A percentile compares a stretch with the other conserved stretches of the same genome.
phyloP scores from a whole-genome alignment of 805 yeast species.

The Isabelozyma pseudorhagii region DNA sequence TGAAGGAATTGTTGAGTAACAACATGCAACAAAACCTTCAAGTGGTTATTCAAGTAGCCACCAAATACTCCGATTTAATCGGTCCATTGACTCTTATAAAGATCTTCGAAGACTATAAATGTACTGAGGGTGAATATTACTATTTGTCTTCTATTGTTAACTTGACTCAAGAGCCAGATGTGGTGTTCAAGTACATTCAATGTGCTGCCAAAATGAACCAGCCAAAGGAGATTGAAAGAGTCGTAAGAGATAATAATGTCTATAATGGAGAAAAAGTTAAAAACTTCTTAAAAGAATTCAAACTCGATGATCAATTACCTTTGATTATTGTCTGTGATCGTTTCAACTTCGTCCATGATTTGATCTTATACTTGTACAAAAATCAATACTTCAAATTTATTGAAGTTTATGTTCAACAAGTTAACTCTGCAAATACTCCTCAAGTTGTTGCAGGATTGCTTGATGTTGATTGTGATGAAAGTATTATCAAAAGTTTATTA shows the following conservation, averaged over 20 bases:
- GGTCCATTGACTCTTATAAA: conserved; percentile 84
- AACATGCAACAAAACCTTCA: conserved; percentile 87
- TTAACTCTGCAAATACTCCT: conserved; percentile 92
- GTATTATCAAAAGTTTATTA: conserved; percentile 74
- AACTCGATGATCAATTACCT: conserved; percentile 92
- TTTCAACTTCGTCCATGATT: conserved; percentile 85
- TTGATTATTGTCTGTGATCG: conserved; percentile 95
- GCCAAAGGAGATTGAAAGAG: conserved; percentile 90
- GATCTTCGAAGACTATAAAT: conserved; percentile 89
- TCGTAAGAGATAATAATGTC: conserved; percentile 89
- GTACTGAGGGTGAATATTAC: conserved; percentile 91
- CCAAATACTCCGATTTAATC: conserved; percentile 90
- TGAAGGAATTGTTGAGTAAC: conserved; percentile 76
- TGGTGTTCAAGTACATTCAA: conserved; percentile 93
- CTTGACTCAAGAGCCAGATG: conserved; percentile 89
- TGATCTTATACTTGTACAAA: conserved; percentile 89
- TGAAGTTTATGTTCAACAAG: conserved; percentile 97
- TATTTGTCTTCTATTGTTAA: conserved; percentile 92
- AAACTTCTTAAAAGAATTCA: conserved; percentile 92
- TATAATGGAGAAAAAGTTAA: conserved; percentile 97
- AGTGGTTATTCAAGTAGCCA: conserved; percentile 92
- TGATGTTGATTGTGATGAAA: conserved; percentile 97
- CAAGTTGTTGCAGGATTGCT: conserved; percentile 94
- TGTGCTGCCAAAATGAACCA: conserved; percentile 91
- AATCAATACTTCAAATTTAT: conserved; percentile 94